Conservation (phyloP, 179 eudicot genomes). For the Pouteria campechiana region DNA sequence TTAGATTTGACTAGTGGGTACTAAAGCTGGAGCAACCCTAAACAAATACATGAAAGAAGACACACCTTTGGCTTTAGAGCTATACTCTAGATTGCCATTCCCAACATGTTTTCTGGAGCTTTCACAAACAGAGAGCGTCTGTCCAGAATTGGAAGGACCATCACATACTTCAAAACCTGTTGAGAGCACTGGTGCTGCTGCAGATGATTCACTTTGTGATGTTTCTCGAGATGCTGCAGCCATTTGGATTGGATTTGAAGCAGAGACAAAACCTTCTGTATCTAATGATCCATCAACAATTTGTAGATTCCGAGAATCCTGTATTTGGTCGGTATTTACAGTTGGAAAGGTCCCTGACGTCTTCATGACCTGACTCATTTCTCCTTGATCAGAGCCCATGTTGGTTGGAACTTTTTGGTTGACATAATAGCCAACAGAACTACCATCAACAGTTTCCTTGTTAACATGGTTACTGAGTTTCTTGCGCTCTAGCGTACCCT, state of each 20-base stretch:
- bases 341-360: constrained; percentile 14
- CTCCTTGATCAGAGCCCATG: constrained; percentile 11
- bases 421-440: constrained; percentile 17
- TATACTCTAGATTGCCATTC: constrained; percentile 10
- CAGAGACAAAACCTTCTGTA: constrained; percentile 17
- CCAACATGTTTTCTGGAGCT: constrained; percentile 24
- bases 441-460: constrained; percentile 13
- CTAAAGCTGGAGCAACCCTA: background rate
- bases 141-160: constrained; percentile 25
- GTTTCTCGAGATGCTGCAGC: constrained; percentile 26
- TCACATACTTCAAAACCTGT: constrained; percentile 29
- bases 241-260: constrained; percentile 19
- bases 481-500: constrained; percentile 43
- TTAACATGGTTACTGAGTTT: constrained; percentile 14
- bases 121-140: constrained; percentile 15
- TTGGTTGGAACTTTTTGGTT: constrained; percentile 10
- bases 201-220: constrained; percentile 44
- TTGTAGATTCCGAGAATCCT: constrained; percentile 15
- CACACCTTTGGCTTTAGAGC: constrained; percentile 9
- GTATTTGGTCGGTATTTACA: constrained; percentile 5
- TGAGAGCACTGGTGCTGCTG: constrained; percentile 25
- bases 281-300: constrained; percentile 15
- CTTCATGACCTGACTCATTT: constrained; percentile 15
- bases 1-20: background rate
- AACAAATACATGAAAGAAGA: background rate